These are phyloP conservation scores for Austroboletus niveus DNA, from an alignment of 1,284 basidiomycete species.

Conservation along the genomic window DNA sequence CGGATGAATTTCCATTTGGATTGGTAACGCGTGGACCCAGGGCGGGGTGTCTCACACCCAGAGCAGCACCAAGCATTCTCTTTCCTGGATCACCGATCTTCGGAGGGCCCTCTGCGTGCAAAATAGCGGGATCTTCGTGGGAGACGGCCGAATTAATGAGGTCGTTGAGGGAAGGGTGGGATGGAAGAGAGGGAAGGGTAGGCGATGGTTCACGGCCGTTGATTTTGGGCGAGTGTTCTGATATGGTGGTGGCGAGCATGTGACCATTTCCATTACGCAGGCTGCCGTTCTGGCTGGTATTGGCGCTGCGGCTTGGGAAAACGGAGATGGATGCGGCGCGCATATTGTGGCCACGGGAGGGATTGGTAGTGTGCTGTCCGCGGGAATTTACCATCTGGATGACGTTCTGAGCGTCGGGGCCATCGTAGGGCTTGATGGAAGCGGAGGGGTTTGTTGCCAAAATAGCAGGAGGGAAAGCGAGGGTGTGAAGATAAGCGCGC, in stretches of 20 bases:
- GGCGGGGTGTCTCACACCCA: constrained; percentile 75
- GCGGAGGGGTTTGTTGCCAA: constrained; percentile 60
- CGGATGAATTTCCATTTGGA: constrained; percentile 37
- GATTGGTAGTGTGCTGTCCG: constrained; percentile 57
- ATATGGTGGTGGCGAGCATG: constrained; percentile 46
- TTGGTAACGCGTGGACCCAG: constrained; percentile 59
- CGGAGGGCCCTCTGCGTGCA: constrained; percentile 43
- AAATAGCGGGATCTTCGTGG: constrained; percentile 64
- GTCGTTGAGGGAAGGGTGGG: constrained; percentile 78
- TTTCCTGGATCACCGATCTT: constrained; percentile 82
- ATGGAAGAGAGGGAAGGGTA: constrained; percentile 74
- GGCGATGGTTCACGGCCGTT: constrained; percentile 68
- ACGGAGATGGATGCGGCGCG: constrained; percentile 70
- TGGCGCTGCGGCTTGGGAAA: constrained; percentile 49
- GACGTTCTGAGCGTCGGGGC: constrained; percentile 87
- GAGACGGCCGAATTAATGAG: constrained; percentile 65
- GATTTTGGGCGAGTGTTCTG: constrained; percentile 45
- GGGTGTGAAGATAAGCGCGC: constrained; percentile 87
- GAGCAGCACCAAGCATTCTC: constrained; percentile 78
- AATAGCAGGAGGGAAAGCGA: constrained; percentile 78
- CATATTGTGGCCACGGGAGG: constrained; percentile 64
- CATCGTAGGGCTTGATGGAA: constrained; percentile 88
- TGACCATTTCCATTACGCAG: constrained; percentile 38
- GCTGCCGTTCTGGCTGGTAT: constrained; percentile 40
- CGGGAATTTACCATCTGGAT: constrained; percentile 85